Conservation (phyloP, 768 basidiomycete species). For the Obba rivulosa region DNA sequence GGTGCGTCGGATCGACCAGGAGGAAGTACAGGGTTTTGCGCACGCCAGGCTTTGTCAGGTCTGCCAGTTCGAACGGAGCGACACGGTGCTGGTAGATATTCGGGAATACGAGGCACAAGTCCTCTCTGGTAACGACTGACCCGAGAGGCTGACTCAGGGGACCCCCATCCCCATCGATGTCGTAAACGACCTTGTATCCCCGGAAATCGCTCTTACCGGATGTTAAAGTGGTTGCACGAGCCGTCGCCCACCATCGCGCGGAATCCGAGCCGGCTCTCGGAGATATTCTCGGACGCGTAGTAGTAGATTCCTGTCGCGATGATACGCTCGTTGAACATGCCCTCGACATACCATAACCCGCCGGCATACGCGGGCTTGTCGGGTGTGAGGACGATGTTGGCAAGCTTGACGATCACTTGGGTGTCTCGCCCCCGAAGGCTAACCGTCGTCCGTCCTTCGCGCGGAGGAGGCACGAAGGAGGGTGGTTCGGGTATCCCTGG, state of each 20-base stretch:
- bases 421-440: too few relatives aligned
- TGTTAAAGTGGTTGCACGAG: not conserved
- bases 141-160: slow-evolving; percentile 22
- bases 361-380: slow-evolving; percentile 24
- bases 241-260: slow-evolving; percentile 18
- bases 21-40: slow-evolving; percentile 34
- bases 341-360: slow-evolving; percentile 31
- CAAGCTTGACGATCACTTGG: slow-evolving; percentile 37
- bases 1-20: slow-evolving; percentile 30
- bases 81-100: slow-evolving; percentile 34
- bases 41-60: slow-evolving; percentile 29
- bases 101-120: slow-evolving; percentile 30
- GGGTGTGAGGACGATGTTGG: slow-evolving; percentile 28
- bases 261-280: slow-evolving; percentile 27
- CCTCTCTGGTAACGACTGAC: slow-evolving; percentile 20
- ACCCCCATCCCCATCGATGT: not conserved
- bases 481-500: slow-evolving; percentile 1
- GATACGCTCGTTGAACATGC: slow-evolving; percentile 19
- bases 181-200: slow-evolving; percentile 1
- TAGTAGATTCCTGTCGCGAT: slow-evolving; percentile 13
- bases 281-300: slow-evolving; percentile 28
- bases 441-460: too few relatives aligned
- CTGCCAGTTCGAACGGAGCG: slow-evolving; percentile 28
- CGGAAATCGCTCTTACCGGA: slow-evolving; percentile 1
- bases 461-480: not conserved